phyloP scores from a whole-genome alignment of 345 rosid species.

The Hypericum perforatum region DNA sequence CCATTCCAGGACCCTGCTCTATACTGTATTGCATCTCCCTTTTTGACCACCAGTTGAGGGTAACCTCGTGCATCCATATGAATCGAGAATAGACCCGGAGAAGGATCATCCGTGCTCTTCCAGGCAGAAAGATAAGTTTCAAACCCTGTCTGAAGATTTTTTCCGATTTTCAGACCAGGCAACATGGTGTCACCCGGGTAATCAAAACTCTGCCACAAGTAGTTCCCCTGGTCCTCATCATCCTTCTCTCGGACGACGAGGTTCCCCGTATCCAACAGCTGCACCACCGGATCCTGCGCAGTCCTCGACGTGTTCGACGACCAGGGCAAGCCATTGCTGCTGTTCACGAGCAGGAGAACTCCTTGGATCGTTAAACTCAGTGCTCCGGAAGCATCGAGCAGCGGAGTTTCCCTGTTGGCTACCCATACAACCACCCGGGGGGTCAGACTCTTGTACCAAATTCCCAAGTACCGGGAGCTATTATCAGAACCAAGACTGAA shows the following conservation, averaged over 20 bases:
- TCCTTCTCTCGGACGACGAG: neutral
- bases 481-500: neutral
- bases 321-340: neutral
- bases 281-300: neutral
- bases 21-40: neutral
- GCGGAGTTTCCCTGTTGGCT: neutral
- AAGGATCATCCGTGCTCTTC: neutral
- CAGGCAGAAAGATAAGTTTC: neutral
- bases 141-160: neutral
- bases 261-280: neutral
- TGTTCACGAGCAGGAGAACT: neutral
- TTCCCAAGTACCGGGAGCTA: neutral
- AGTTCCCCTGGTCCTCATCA: neutral
- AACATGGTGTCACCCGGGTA: neutral
- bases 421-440: neutral
- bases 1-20: conserved; percentile 12
- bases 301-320: neutral
- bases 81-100: neutral
- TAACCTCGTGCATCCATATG: neutral
- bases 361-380: neutral
- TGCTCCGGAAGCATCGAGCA: neutral
- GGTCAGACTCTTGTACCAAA: neutral
- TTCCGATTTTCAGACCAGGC: neutral
- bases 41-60: conserved; percentile 3
- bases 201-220: neutral